These are phyloP conservation scores for Pythium angustatum DNA, from an alignment of 352 stramenopile species.

Conservation along the genomic window DNA sequence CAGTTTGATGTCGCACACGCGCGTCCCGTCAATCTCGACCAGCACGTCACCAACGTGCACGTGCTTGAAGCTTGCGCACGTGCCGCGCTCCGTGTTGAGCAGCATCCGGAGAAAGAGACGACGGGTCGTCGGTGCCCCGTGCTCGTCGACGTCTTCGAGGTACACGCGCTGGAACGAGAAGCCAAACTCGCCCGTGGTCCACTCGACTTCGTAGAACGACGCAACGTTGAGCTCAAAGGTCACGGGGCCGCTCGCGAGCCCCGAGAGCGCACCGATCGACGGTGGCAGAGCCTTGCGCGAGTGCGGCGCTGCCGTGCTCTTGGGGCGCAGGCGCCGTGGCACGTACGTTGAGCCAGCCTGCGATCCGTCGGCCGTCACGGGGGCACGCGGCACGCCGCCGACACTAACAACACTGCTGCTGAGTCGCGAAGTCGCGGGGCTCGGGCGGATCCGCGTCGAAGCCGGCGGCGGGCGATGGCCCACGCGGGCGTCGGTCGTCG, in stretches of 20 bases:
- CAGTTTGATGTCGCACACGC: slow-evolving; percentile 66
- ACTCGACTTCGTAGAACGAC: slow-evolving; percentile 64
- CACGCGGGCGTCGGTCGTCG: slow-evolving; percentile 7
- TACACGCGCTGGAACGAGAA: slow-evolving; percentile 78
- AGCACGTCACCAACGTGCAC: slow-evolving; percentile 67
- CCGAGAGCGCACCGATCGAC: slow-evolving; percentile 61
- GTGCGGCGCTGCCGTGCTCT: slow-evolving; percentile 37
- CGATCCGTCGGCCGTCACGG: slow-evolving; percentile 3
- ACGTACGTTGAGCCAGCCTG: slow-evolving; percentile 16
- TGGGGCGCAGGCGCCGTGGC: slow-evolving; percentile 40
- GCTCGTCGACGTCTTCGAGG: slow-evolving; percentile 45
- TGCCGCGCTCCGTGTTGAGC: slow-evolving; percentile 71
- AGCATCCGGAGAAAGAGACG: slow-evolving; percentile 70
- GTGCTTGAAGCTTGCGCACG: slow-evolving; percentile 60
- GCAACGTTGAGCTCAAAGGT: slow-evolving; percentile 57
- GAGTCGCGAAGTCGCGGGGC: slow-evolving; percentile 21
- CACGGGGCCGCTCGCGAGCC: slow-evolving; percentile 54
- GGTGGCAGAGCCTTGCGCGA: slow-evolving; percentile 60
- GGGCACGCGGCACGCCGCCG: slow-evolving; percentile 8
- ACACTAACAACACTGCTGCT: slow-evolving; percentile 8
- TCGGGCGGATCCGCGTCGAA: slow-evolving; percentile 25
- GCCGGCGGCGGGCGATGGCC: slow-evolving; percentile 16
- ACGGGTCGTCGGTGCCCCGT: slow-evolving; percentile 14
- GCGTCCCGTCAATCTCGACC: slow-evolving; percentile 54
- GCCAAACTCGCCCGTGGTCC: slow-evolving; percentile 64